Evolutionary conservation across 108 stramenopile genomes (phyloP).

Genomic region (Pseudonitzschia multistriata): DNA sequence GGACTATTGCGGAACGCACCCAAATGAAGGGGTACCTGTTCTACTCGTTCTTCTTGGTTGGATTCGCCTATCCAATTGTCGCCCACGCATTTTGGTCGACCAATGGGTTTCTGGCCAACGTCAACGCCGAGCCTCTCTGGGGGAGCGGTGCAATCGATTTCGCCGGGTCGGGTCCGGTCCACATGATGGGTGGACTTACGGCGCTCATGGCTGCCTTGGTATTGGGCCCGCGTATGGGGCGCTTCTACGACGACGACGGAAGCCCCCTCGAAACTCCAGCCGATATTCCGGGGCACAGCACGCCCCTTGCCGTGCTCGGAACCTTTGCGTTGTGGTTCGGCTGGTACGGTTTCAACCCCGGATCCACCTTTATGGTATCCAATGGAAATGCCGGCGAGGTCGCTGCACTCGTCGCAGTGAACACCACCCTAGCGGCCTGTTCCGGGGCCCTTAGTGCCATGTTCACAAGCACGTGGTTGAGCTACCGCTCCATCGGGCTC

Average conservation of each 20-base stretch:
- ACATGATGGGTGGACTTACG: constrained; percentile 86
- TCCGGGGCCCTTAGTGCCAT: constrained; percentile 60
- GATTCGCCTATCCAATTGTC: constrained; percentile 85
- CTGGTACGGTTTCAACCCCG: constrained; percentile 94
- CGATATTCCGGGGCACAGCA: constrained; percentile 61
- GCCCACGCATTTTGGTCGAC: constrained; percentile 77
- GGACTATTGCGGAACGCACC: constrained; percentile 88
- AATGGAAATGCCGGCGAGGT: constrained; percentile 34
- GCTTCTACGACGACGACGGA: constrained; percentile 80
- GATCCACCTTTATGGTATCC: constrained; percentile 63
- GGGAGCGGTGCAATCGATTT: constrained; percentile 83
- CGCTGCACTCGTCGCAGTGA: constrained; percentile 77
- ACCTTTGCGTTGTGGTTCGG: constrained; percentile 85
- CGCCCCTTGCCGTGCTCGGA: constrained; percentile 39
- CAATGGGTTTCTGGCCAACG: constrained; percentile 65
- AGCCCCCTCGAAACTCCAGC: constrained; percentile 54
- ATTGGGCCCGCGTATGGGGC: constrained; percentile 80
- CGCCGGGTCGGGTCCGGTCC: constrained; percentile 89
- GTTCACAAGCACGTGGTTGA: constrained; percentile 54
- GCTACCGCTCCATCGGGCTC: constrained; percentile 44
- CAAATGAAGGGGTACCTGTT: constrained; percentile 81
- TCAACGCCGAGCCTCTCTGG: constrained; percentile 48
- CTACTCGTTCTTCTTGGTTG: constrained; percentile 72
- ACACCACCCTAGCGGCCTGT: constrained; percentile 70
- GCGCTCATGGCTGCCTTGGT: constrained; percentile 75